These are phyloP conservation scores for Entomortierella lignicola DNA, from an alignment of 192 early-diverging fungal species.

Conservation along the genomic window DNA sequence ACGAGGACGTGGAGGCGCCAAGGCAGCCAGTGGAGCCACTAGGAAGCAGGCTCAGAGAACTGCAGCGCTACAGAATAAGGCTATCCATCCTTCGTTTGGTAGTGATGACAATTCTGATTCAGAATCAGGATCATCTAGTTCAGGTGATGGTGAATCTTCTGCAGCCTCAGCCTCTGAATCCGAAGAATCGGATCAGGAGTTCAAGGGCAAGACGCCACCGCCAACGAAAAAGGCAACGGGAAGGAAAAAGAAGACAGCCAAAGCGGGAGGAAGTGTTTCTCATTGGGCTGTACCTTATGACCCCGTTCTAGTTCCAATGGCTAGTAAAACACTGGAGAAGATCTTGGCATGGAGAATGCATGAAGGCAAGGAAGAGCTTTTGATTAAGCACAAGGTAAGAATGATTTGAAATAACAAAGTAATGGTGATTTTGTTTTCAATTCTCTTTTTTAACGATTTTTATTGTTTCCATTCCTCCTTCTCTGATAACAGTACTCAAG, in stretches of 20 bases:
- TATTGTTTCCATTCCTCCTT: not conserved
- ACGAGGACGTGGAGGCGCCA: conserved; percentile 29
- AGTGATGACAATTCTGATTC: conserved; percentile 43
- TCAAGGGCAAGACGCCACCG: conserved; percentile 52
- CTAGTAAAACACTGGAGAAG: conserved; percentile 60
- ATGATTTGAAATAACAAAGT: conserved; percentile 56
- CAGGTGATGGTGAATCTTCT: conserved; percentile 26
- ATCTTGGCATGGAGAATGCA: conserved; percentile 63
- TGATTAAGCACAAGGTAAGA: conserved; percentile 85
- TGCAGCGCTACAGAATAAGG: conserved; percentile 21
- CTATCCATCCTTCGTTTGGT: conserved; percentile 10
- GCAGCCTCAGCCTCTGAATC: conserved; percentile 39
- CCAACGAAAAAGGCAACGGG: conserved; percentile 38
- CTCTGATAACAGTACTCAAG: conserved; percentile 66
- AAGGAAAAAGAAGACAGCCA: conserved; percentile 43
- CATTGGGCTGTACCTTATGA: conserved; percentile 58
- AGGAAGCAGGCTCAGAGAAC: conserved; percentile 26
- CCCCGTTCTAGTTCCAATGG: conserved; percentile 67
- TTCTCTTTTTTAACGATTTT: conserved; percentile 11
- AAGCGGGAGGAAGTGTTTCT: conserved; percentile 36
- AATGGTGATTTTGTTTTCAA: not conserved
- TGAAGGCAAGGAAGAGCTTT: conserved; percentile 69
- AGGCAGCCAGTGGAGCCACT: conserved; percentile 11
- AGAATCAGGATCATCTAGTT: conserved; percentile 39
- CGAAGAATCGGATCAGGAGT: conserved; percentile 45